These are phyloP conservation scores for Cryphonectria nitschkei DNA, from an alignment of 2,329 filamentous ascomycete species.

Conservation along the genomic window DNA sequence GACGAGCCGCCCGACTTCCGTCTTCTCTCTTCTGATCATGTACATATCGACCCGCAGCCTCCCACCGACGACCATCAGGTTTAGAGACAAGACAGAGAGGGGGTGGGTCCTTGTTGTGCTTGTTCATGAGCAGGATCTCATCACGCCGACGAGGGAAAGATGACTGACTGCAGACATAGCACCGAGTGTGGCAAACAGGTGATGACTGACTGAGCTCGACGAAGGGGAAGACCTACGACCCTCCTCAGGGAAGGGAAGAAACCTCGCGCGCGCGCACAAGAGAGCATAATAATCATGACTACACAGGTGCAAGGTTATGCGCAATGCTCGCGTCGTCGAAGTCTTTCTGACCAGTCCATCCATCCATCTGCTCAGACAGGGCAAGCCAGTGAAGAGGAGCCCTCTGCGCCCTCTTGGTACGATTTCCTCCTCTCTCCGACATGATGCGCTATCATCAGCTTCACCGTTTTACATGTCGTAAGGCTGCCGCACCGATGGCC, in stretches of 20 bases:
- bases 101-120: background rate
- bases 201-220: background rate
- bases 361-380: background rate
- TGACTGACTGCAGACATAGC: background rate
- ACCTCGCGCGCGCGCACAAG: background rate
- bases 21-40: background rate
- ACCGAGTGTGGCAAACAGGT: background rate
- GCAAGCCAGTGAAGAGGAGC: background rate
- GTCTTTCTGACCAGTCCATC: background rate
- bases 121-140: slow-evolving; percentile 1
- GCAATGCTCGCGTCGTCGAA: background rate
- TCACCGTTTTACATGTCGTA: slow-evolving; percentile 4
- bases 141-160: background rate
- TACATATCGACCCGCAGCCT: slow-evolving; percentile 17
- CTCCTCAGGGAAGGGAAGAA: background rate
- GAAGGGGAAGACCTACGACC: background rate
- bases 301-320: background rate
- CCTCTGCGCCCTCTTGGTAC: background rate
- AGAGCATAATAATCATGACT: background rate
- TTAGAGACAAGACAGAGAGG: background rate
- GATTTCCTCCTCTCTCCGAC: background rate
- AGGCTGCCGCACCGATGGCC: slow-evolving; percentile 18
- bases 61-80: slow-evolving; percentile 11
- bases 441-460: background rate
- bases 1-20: slow-evolving; percentile 18